Percentiles rank a stretch among this genome's conserved stretches.
Evolutionary conservation across 371 early-diverging fungal genomes (phyloP).

Genomic region (Syncephalastrum contaminatum): DNA sequence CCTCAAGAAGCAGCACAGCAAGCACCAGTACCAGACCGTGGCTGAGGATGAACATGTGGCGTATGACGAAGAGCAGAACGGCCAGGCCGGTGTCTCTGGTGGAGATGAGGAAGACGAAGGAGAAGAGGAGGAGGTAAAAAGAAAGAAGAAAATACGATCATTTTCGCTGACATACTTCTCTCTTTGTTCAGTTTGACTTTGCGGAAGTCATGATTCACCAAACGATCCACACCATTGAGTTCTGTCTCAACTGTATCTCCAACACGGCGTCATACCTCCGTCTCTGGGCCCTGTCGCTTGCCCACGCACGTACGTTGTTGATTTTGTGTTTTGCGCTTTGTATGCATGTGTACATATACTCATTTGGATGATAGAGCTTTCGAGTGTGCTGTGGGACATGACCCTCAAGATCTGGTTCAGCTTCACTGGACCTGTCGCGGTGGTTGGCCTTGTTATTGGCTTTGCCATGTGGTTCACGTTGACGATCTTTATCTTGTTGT

Average conservation of each 20-base stretch:
- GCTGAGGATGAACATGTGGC: slow-evolving; percentile 45
- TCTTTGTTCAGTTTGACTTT: slow-evolving; percentile 80
- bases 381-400: slow-evolving; percentile 98
- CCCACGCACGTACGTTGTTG: slow-evolving; percentile 87
- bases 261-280: slow-evolving; percentile 99
- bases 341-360: not conserved
- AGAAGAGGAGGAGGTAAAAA: slow-evolving; percentile 36
- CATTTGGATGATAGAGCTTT: slow-evolving; percentile 66
- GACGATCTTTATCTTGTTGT: slow-evolving; percentile 87
- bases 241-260: slow-evolving; percentile 96
- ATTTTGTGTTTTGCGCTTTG: slow-evolving; percentile 5
- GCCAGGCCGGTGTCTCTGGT: slow-evolving; percentile 10
- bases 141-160: not conserved
- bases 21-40: slow-evolving; percentile 71
- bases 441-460: slow-evolving; percentile 70
- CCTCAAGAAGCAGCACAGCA: slow-evolving; percentile 77
- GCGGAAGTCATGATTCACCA: slow-evolving; percentile 95
- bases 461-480: slow-evolving; percentile 83
- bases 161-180: not conserved
- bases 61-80: slow-evolving; percentile 15
- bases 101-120: slow-evolving; percentile 56
- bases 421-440: slow-evolving; percentile 49
- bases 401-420: slow-evolving; percentile 73
- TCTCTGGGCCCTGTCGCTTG: slow-evolving; percentile 99
- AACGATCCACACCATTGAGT: slow-evolving; percentile 99